These are phyloP conservation scores for Pyrenochaeta sp. DNA, from an alignment of 2,329 filamentous ascomycete genomes.

Conservation along the genomic window DNA sequence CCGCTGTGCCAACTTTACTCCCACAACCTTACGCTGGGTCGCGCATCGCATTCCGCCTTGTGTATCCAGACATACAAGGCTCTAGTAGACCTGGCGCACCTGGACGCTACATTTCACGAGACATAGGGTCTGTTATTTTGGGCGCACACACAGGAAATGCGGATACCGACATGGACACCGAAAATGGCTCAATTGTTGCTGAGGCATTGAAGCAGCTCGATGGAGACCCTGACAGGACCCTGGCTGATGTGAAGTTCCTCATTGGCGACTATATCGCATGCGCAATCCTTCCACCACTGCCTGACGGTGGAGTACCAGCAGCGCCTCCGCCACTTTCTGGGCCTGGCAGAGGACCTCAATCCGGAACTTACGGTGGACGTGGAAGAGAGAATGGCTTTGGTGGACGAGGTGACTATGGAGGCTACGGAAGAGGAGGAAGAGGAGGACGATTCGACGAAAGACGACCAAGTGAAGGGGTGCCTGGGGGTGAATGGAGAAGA, in stretches of 20 bases:
- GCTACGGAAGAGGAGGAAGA: slow-evolving; percentile 49
- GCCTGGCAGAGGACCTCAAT: slow-evolving; percentile 37
- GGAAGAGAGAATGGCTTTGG: slow-evolving; percentile 44
- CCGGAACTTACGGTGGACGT: slow-evolving; percentile 34
- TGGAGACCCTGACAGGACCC: slow-evolving; percentile 74
- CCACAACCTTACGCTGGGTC: slow-evolving; percentile 81
- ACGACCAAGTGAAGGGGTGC: slow-evolving; percentile 54
- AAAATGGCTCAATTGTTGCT: slow-evolving; percentile 24
- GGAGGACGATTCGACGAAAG: slow-evolving; percentile 45
- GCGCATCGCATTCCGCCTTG: slow-evolving; percentile 84
- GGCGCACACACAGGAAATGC: slow-evolving; percentile 53
- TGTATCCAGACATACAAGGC: slow-evolving; percentile 77
- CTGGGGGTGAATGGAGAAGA: slow-evolving; percentile 71
- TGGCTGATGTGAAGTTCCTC: slow-evolving; percentile 81
- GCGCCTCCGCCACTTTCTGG: slow-evolving; percentile 57
- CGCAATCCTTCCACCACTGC: slow-evolving; percentile 77
- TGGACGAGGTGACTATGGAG: slow-evolving; percentile 44
- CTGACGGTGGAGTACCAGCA: slow-evolving; percentile 77
- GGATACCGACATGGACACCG: slow-evolving; percentile 23
- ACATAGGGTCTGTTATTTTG: slow-evolving; percentile 83
- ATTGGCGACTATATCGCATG: slow-evolving; percentile 90
- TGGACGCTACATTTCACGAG: slow-evolving; percentile 76
- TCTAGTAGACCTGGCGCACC: slow-evolving; percentile 53
- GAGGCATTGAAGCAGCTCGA: slow-evolving; percentile 56
- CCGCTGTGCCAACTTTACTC: slow-evolving; percentile 72